phyloP scores from a whole-genome alignment of 2,329 filamentous ascomycete genomes.

The Botrytis tulipae region DNA sequence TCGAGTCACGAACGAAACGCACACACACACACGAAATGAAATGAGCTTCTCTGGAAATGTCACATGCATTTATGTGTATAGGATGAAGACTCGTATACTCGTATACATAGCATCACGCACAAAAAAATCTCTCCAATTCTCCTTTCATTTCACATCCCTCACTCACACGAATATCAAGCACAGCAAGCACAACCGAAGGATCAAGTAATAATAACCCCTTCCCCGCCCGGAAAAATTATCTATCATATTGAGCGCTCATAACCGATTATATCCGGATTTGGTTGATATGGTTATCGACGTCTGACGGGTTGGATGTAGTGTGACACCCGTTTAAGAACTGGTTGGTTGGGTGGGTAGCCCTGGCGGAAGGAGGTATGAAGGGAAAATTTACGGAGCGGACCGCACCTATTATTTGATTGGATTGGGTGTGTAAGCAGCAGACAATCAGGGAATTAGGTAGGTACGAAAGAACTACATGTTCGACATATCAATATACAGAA shows the following conservation, averaged over 20 bases:
- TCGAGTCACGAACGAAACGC: no score
- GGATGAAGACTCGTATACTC: no score
- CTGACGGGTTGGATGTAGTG: no score
- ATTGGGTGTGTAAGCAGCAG: background rate
- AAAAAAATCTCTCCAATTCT: no score
- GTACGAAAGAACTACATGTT: background rate
- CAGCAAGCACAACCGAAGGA: background rate
- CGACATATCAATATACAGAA: background rate
- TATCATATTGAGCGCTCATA: background rate
- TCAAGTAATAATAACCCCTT: background rate
- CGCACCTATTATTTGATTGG: background rate
- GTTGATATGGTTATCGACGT: no score
- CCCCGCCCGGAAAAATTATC: background rate
- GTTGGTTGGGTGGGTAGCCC: background rate
- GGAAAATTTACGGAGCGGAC: background rate
- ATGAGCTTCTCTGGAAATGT: no score
- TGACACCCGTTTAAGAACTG: background rate
- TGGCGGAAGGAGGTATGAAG: background rate
- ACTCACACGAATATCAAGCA: no score
- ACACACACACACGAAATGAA: no score
- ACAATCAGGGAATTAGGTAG: fast-evolving
- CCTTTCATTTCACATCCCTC: no score
- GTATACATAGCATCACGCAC: no score
- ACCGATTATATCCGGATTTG: background rate
- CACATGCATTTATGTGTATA: no score